These are phyloP conservation scores for Yamadazyma sp. DNA, from an alignment of 805 yeast species.

Conservation along the genomic window DNA sequence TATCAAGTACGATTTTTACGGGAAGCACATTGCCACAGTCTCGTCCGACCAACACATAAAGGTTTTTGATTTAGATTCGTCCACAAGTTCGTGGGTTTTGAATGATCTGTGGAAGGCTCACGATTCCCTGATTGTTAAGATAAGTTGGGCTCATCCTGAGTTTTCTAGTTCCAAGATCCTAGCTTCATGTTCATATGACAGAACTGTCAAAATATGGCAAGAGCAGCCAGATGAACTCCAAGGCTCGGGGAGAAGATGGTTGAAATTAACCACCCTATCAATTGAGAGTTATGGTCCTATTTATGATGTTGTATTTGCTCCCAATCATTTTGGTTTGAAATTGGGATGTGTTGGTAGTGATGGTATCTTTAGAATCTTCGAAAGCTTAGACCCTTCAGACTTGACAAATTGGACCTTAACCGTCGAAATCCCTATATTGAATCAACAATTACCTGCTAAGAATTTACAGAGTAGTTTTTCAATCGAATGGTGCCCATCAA, in stretches of 20 bases:
- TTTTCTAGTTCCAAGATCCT: conserved; percentile 70
- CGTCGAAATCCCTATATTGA: conserved; percentile 64
- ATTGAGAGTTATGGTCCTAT: conserved; percentile 82
- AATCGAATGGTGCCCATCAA: conserved; percentile 87
- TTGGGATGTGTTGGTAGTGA: conserved; percentile 88
- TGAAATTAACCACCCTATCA: conserved; percentile 66
- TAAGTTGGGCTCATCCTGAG: conserved; percentile 94
- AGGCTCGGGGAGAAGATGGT: conserved; percentile 84
- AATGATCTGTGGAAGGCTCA: conserved; percentile 96
- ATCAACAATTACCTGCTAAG: conserved; percentile 66
- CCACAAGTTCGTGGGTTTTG: conserved; percentile 72
- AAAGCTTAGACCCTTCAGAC: conserved; percentile 87
- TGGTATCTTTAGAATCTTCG: conserved; percentile 81
- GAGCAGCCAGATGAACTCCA: conserved; percentile 76
- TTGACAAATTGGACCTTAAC: conserved; percentile 77
- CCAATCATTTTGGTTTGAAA: conserved; percentile 75
- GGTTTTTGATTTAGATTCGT: conserved; percentile 73
- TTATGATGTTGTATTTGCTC: conserved; percentile 88
- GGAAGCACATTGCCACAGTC: conserved; percentile 88
- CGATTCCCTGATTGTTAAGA: conserved; percentile 77
- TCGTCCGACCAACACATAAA: conserved; percentile 93
- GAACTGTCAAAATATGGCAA: conserved; percentile 88
- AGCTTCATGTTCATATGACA: conserved; percentile 87
- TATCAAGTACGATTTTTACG: conserved; percentile 88
- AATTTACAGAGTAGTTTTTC: conserved; percentile 84